Base-by-base conservation (phyloP, 2,329 filamentous ascomycete genomes). In the Chrysosporium queenslandicum region DNA sequence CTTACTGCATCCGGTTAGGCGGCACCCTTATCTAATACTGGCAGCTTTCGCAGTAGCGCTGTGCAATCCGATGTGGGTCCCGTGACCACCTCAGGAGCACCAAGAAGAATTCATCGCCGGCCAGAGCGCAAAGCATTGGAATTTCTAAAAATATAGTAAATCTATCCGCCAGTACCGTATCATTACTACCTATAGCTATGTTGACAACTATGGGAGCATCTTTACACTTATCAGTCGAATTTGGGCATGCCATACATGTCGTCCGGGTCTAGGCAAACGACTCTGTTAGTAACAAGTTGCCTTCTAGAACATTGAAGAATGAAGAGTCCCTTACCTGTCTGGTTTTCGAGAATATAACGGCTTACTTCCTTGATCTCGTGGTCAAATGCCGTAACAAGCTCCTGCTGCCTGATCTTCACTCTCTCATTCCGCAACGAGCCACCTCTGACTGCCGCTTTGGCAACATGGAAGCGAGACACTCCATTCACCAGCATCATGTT, bases 401-500 rank as follows among this genome's bases (percentile, higher is more conserved):
- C 70, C 16, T 77, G 74, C 58, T 77, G 60, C 23, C 65, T 67
- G 3, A 71, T 50, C 52, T 65, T 68, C 0, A 81, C 69, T 55
- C 70, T 70, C 29, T 74, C 69, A 53, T 81, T 81, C 2, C 63
- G 58, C 58, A 65, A 66, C 0, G 74, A 69, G 0, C 67, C 79
- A 1, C 72, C 74, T 40, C 64, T 67, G 46, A 84, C 59, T 2
- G 80, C 81, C 9, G 73, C 66, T 55, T 74, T 70, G 0, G 77
- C 78, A 18, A 84, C 72, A 61, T 84, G 74, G 58, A 77, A 85
- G 39, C 81, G 69, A 16, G 75, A 81, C 1, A 81, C 78, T 18
- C 68, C 59, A 59, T 86, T 85, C 3, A 77, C 64, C 1, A 85
- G 69, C 80, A 84, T 80, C 81, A 85, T 85, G 59, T 84, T 78